Base-by-base conservation (phyloP, 1,284 basidiomycete species). In the Chalciporus sp. region DNA sequence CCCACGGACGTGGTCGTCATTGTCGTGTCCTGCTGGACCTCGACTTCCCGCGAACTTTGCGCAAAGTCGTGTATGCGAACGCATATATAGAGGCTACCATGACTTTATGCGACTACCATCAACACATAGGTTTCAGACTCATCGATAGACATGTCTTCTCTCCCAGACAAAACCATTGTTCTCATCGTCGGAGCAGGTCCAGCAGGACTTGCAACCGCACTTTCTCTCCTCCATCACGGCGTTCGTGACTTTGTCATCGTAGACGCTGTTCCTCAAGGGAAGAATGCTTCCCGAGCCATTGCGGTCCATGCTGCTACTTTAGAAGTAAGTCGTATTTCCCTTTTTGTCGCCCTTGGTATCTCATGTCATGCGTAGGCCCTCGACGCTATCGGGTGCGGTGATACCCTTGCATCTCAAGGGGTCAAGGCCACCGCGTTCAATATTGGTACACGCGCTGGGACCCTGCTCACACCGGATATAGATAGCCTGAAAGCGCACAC, bases 171-270 rank as follows among this genome's bases (percentile, higher is more conserved):
- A 20, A 52, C 53, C 5, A 51, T 57, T 40, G 58, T 61, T 16
- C 54, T 65, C 41, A 52, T 64, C 40, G 60, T 64, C 19, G 62
- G 62, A 17, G 62, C 62, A 31, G 56, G 56, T 4, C 56, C 52
- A 17, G 31, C 52, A 6, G 56, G 58, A 28, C 57, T 59, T 27
- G 52, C 35, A 14, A 19, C 52, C 12, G 46, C 58, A 1, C 43
- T 55, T 7, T 54, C 39, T 33, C 43, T 45, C 12, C 56, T 72
- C 19, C 67, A 74, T 17, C 66, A 76, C 28, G 76, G 77, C 6
- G 67, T 73, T 44, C 56, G 61, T 26, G 73, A 80, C 48, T 60
- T 83, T 39, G 58, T 73, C 23, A 64, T 81, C 16, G 78, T 81
- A 8, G 79, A 82, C 52, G 69, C 69, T 33, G 58, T 61, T 6